phyloP scores from a whole-genome alignment of 495 filamentous ascomycete species.

The Parathielavia appendiculata region DNA sequence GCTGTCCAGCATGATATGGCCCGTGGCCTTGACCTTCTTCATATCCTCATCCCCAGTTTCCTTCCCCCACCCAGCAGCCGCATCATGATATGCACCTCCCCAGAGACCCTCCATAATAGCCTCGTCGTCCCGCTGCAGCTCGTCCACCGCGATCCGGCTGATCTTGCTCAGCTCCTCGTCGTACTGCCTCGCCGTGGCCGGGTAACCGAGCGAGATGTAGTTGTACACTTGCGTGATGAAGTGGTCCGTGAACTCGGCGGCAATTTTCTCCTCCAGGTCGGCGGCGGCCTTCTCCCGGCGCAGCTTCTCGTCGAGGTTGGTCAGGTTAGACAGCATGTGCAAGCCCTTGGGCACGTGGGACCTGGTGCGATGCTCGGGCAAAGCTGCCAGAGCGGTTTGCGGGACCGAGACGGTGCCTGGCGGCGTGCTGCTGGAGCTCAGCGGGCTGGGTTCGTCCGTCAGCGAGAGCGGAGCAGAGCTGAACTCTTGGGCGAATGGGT shows the following conservation, averaged over 20 bases:
- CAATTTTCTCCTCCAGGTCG: conserved; percentile 49
- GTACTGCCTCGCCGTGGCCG: conserved; percentile 71
- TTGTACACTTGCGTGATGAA: conserved; percentile 96
- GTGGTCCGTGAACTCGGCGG: conserved; percentile 67
- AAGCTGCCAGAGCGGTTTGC: background rate
- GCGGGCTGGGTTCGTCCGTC: conserved; percentile 27
- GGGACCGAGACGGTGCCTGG: conserved; percentile 8
- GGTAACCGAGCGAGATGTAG: conserved; percentile 88
- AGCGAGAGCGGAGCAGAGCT: conserved; percentile 19
- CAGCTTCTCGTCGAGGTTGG: conserved; percentile 45
- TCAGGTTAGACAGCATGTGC: conserved; percentile 45
- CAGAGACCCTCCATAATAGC: conserved; percentile 60
- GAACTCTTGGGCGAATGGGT: conserved; percentile 41
- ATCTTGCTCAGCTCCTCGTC: conserved; percentile 80
- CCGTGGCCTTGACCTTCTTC: conserved; percentile 23
- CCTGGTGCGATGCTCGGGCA: conserved; percentile 29
- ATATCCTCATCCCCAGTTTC: conserved; percentile 30
- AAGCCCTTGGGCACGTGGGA: conserved; percentile 36
- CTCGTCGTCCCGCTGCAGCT: conserved; percentile 67
- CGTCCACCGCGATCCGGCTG: conserved; percentile 56
- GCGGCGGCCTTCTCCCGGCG: conserved; percentile 45
- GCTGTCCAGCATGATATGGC: conserved; percentile 35
- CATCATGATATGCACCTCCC: conserved; percentile 19
- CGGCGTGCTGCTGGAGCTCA: conserved; percentile 7
- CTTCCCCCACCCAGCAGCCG: conserved; percentile 1